Evolutionary conservation across 495 filamentous ascomycete genomes (phyloP), one percentile per base, ranked within the genome.

Genomic region (Xylaria scruposa): DNA sequence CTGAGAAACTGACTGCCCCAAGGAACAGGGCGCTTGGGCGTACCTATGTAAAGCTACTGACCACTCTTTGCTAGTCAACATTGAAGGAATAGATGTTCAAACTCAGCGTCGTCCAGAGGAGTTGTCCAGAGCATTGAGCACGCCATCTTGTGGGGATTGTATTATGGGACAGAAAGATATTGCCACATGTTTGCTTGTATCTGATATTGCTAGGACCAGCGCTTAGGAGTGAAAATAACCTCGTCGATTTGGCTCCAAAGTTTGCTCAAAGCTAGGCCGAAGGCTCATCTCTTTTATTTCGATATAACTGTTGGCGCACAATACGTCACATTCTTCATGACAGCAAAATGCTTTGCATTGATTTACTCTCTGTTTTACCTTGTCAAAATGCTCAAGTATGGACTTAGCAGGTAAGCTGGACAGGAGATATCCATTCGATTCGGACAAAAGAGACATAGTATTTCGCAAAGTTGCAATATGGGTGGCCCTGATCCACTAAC

Each of bases 371-470:
- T 56, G 13, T 17, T 31, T 31, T 6, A 4, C 6, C 4, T 56
- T 56, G 10, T 17, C 4, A 17, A 31, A 31, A 17, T 31, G 24
- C 6, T 56, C 13, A 17, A 56, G 24, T 56, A 29, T 12, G 6
- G 53, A 54, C 53, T 56, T 10, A 17, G 53, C 26, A 26, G 19
- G 17, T 33, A 70, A 47, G 44, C 29, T n/a, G 21, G 17, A 60
- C 21, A 1, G 13, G 49, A 46, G 7, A 36, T 51, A 4, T 47
- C 46, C 7, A 46, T 24, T 46, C 10, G 15, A 12, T 44, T 49
- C 5, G n/a, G 53, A 62, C 56, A 70, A 58, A 58, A 42, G 33
- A 56, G 26, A 68, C 12, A 10, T 44, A 54, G 53, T 69, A 49
- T 69, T 36, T 69, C 29, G 67, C 38, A 24, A 68, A 44, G 40